Evolutionary conservation across 140 eudicot genomes (phyloP), one percentile per base, ranked within the genome.

Genomic region (Cichorium intybus): DNA sequence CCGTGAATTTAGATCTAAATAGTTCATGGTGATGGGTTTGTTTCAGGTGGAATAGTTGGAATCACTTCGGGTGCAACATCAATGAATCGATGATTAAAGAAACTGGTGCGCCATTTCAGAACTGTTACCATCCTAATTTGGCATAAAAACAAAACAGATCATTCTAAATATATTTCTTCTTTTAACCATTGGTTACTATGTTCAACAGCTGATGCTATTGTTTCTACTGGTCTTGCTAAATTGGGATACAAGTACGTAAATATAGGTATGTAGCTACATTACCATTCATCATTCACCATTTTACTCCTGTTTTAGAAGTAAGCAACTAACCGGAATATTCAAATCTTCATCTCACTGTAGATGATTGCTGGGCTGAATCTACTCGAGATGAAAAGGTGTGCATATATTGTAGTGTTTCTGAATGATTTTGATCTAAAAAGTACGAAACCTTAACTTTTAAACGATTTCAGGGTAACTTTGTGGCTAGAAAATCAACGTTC

Each of bases 11-110:
- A 26, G 15, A 18, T 28, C 35, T 43, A 24, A n/a, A 29, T 16
- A 1, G 2, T 15, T 56, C 23, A 58, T 29, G 49, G 11, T 43
- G 16, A 31, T 4, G 64, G 10, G 20, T 12, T 22, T 55, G 11
- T 48, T 69, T 75, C 66, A 91, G 97, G 63, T 91, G 97, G 97
- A 91, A 85, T 70, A 91, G 97, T 31, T 91, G 97, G 97, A 87
- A 91, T 72, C 90, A 85, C 76, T 91, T 91, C 71, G 34, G 28
- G 64, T 91, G 97, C 76, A 75, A 78, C 29, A 78, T 91, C 46
- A 77, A 75, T 56, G 97, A 87, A 60, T 80, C 72, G 8, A 68
- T 82, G 67, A 83, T 91, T 28, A 80, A 69, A 82, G 84, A 87
- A 87, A 87, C 97, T 11, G 97, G 97, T 90, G 63, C 55, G 69